phyloP scores from a whole-genome alignment of 176 grass and related monocot genomes.

The Oryza meyeriana region DNA sequence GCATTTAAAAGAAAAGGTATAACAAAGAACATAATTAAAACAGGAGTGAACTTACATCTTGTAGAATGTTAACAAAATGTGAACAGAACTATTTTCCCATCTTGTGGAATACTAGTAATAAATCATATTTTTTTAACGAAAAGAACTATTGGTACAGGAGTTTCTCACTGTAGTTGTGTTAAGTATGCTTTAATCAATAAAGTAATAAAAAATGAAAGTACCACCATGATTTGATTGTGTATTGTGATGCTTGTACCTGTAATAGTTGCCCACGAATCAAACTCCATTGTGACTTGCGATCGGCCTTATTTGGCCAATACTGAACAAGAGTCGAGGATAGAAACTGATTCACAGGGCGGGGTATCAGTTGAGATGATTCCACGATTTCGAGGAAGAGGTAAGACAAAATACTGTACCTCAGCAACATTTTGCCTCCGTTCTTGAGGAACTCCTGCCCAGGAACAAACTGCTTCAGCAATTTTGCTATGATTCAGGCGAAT shows the following conservation, averaged over 20 bases:
- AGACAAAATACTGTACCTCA: constrained; percentile 57
- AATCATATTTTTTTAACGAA: not conserved
- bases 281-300: constrained; percentile 85
- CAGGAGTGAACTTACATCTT: not conserved
- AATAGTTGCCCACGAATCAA: constrained; percentile 84
- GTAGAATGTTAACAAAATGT: not conserved
- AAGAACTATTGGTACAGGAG: not conserved
- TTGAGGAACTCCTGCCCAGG: constrained; percentile 69
- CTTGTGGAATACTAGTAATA: not conserved
- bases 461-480: constrained; percentile 85
- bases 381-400: constrained; percentile 22
- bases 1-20: not conserved
- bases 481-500: constrained; percentile 81
- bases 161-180: not conserved
- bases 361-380: constrained; percentile 19
- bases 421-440: constrained; percentile 80
- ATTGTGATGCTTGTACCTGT: constrained; percentile 53
- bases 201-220: not conserved
- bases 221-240: not conserved
- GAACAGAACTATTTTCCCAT: not conserved
- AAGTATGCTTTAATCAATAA: constrained; percentile 5
- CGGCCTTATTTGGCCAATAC: constrained; percentile 71
- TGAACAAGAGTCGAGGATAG: constrained; percentile 70
- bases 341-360: constrained; percentile 52
- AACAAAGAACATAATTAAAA: not conserved